Base-by-base conservation (phyloP, 2,329 filamentous ascomycete genomes). In the Monilinia vaccinii-corymbosi region DNA sequence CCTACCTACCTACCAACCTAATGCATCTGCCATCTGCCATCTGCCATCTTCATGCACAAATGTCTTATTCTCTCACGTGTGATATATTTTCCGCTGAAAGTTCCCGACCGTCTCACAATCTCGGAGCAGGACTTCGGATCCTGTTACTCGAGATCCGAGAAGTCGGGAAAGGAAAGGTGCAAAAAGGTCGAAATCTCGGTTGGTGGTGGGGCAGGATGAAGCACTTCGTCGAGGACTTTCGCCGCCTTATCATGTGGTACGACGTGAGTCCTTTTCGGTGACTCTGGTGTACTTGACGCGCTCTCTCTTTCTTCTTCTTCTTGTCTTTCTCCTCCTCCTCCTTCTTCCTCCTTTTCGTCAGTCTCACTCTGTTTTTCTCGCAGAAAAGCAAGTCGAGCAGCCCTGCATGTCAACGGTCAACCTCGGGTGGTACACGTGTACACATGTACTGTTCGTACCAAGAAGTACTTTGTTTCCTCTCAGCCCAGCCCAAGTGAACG, bases 21-120 rank as follows among this genome's bases (percentile, higher is more conserved):
- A 36, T 36, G 34, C 34, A 36, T 36, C 34, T 14, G 13, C 34
- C 50, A 40, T 53, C 50, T 32, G n/a, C n/a, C 34, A 36, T 36
- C 34, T 14, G 13, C 34, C 50, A 40, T 53, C 50, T 32, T 44
- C 25, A 44, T 53, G 38, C 50, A 32, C n/a, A 13, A 18, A 21
- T 32, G 6, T 21, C 11, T 42, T 31, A 36, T 53, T 21, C 40
- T 23, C 50, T 55, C 51, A 55, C 38, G 51, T 55, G 51, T 44
- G n/a, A 13, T 34, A 55, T 55, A 55, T 55, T 23, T 44, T 44
- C 51, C 51, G 51, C 51, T 55, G n/a, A 55, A 55, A 55, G 51
- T 55, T 32, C 51, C 51, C 51, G 51, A 55, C 4, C n/a, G 51
- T 55, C n/a, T 14, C 38, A 55, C 51, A 44, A 44, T 55, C 38